Percentiles rank a stretch among this genome's conserved stretches.
Conservation (phyloP, 2,329 filamentous ascomycete genomes). For the Huntiella bhutanensis region DNA sequence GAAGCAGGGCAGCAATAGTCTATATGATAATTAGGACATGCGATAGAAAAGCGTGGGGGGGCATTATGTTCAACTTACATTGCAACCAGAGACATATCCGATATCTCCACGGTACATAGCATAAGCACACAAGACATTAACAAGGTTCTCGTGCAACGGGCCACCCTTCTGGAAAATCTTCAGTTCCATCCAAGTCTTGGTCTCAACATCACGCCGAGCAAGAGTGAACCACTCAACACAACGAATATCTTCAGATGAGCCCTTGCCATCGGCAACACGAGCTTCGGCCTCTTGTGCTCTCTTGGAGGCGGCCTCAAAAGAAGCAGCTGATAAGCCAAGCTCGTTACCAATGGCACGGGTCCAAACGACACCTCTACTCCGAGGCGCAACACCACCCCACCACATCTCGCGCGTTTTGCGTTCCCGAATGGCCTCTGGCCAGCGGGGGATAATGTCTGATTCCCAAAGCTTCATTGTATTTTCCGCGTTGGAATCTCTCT, state of each 20-base stretch:
- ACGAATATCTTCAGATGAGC: conserved; percentile 32
- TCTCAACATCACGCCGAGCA: conserved; percentile 44
- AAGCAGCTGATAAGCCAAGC: conserved; percentile 44
- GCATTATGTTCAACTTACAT: conserved; percentile 31
- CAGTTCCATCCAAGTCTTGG: conserved; percentile 50
- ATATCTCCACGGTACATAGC: conserved; percentile 68
- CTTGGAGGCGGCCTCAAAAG: conserved; percentile 50
- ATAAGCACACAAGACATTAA: conserved; percentile 61
- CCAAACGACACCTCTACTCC: conserved; percentile 53
- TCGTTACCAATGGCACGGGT: conserved; percentile 54
- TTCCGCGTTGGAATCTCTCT: conserved; percentile 34
- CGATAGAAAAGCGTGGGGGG: conserved; percentile 7
- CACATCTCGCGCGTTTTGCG: conserved; percentile 56
- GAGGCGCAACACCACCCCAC: conserved; percentile 62
- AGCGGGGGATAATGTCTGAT: conserved; percentile 55
- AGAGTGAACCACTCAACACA: conserved; percentile 42
- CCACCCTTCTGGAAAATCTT: conserved; percentile 50
- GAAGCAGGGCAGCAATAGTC: conserved; percentile 53
- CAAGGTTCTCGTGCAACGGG: conserved; percentile 46
- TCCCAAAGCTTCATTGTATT: conserved; percentile 51
- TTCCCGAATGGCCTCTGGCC: conserved; percentile 51
- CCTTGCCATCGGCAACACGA: conserved; percentile 32
- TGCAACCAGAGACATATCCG: conserved; percentile 56
- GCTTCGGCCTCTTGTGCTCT: conserved; percentile 45
- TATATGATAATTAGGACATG: conserved; percentile 19